Conservation (phyloP, 768 basidiomycete species). For the Kwoniella heveanensis region DNA sequence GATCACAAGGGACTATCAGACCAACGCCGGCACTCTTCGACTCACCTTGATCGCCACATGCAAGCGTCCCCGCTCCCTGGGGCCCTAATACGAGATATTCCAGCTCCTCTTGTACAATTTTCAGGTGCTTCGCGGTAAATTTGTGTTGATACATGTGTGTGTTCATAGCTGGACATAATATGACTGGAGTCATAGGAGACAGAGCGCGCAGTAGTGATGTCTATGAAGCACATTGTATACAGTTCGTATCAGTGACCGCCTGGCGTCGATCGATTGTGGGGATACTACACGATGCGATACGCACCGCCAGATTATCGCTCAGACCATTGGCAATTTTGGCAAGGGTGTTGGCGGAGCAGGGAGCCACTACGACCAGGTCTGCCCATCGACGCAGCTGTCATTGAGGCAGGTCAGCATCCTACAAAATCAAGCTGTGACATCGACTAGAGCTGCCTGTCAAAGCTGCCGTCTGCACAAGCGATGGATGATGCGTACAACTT, state of each 20-base stretch:
- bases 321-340: constrained; percentile 85
- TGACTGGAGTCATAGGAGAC: constrained; percentile 79
- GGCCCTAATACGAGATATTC: constrained; percentile 82
- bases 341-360: constrained; percentile 95
- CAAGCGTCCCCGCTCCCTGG: constrained; percentile 75
- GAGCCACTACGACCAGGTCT: constrained; percentile 89
- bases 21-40: neutral
- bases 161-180: constrained; percentile 97
- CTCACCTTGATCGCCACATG: constrained; percentile 86
- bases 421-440: no score
- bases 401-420: neutral
- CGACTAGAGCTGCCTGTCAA: no score
- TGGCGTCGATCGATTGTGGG: no score
- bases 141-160: constrained; percentile 97
- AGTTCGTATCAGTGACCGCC: no score
- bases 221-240: no score
- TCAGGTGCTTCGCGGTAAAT: constrained; percentile 80
- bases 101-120: constrained; percentile 71
- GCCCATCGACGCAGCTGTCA: constrained; percentile 70
- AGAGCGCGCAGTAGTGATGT: constrained; percentile 76
- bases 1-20: no score
- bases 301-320: constrained; percentile 78
- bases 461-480: no score
- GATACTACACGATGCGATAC: no score
- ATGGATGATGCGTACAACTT: constrained; percentile 49